Evolutionary conservation across 331 rosid genomes (phyloP).

Genomic region (Erythrophleum ivorense): DNA sequence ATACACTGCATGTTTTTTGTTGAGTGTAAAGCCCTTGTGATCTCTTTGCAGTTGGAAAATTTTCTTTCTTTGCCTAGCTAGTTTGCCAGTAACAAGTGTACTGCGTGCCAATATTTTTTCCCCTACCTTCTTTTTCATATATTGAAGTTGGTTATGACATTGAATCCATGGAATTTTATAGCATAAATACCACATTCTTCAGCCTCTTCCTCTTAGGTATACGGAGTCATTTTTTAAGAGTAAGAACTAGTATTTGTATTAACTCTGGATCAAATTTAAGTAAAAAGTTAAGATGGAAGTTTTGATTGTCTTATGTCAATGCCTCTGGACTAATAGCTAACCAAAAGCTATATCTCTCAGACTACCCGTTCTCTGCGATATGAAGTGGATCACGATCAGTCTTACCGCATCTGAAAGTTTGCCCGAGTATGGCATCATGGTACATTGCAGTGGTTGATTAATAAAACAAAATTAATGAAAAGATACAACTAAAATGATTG

Average conservation of each 20-base stretch:
- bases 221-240: background rate
- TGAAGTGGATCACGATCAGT: conserved; percentile 33
- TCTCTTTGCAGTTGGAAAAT: no score
- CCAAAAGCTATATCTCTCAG: conserved; percentile 26
- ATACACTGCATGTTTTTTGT: background rate
- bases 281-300: background rate
- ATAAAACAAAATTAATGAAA: conserved; percentile 29
- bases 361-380: conserved; percentile 8
- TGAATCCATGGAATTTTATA: background rate
- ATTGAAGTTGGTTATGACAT: background rate
- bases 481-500: background rate
- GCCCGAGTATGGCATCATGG: conserved; percentile 32
- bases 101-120: background rate
- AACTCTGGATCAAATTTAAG: background rate
- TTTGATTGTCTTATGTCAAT: background rate
- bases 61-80: no score
- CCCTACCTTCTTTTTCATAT: background rate
- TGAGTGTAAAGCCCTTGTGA: background rate
- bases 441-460: conserved; percentile 28
- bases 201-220: background rate
- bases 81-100: no score
- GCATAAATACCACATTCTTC: background rate
- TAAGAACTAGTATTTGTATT: background rate
- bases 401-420: conserved; percentile 41
- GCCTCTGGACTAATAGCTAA: conserved; percentile 18